Conservation (phyloP, 2,329 filamentous ascomycete genomes). For the Sporothrix phasma region DNA sequence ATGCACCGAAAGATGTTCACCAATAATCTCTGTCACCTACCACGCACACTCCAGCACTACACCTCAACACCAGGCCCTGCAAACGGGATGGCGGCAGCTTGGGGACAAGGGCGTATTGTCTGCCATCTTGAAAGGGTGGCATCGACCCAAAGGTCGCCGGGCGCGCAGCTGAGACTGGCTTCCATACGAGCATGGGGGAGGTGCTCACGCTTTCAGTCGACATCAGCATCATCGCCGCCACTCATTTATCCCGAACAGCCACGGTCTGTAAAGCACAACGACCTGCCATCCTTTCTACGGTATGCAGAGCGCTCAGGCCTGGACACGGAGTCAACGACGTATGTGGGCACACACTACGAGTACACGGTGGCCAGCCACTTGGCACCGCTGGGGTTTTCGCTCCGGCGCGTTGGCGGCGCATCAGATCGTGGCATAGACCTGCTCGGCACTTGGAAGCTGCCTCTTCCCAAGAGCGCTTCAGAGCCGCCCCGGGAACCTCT, state of each 20-base stretch:
- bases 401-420: constrained; percentile 54
- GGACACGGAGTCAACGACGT: constrained; percentile 47
- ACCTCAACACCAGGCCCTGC: neutral
- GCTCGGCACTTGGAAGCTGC: constrained; percentile 58
- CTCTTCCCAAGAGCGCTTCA: constrained; percentile 25
- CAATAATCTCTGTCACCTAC: too few species aligned
- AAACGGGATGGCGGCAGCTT: neutral
- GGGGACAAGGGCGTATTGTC: neutral
- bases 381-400: constrained; percentile 49
- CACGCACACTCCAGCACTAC: neutral
- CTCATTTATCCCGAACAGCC: constrained; percentile 38
- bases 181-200: too few species aligned
- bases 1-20: too few species aligned
- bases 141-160: neutral
- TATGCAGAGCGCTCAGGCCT: constrained; percentile 51
- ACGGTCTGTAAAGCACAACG: constrained; percentile 43
- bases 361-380: constrained; percentile 54
- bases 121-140: neutral
- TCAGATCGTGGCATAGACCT: constrained; percentile 67
- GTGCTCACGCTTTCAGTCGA: neutral
- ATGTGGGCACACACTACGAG: constrained; percentile 67
- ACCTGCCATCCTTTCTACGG: constrained; percentile 53
- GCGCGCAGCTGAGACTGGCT: neutral
- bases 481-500: constrained; percentile 24
- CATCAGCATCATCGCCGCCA: neutral